Evolutionary conservation across 305 asterid species (phyloP).

Genomic region (Solanum hybrid): DNA sequence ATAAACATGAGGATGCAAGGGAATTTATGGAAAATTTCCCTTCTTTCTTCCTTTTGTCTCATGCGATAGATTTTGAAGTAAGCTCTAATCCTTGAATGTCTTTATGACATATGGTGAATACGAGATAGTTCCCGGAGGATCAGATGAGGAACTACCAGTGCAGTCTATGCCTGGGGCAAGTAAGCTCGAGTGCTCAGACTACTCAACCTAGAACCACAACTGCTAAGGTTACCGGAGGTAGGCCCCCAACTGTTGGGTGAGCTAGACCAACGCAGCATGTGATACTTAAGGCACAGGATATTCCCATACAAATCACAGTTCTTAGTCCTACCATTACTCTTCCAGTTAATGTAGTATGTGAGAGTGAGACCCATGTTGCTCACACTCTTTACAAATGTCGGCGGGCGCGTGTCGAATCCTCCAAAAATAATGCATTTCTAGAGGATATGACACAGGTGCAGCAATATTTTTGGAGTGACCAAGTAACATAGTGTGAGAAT

Average conservation of each 20-base stretch:
- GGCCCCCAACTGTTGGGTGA: not conserved
- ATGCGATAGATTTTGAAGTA: not conserved
- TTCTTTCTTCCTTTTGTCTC: not conserved
- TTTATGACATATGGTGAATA: not conserved
- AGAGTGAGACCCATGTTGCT: not conserved
- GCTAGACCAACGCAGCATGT: not conserved
- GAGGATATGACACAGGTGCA: not conserved
- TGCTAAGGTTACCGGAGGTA: not conserved
- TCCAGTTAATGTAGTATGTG: not conserved
- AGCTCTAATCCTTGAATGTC: not conserved
- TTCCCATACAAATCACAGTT: not conserved
- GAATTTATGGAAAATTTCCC: not conserved
- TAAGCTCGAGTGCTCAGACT: not conserved
- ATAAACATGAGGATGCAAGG: not conserved
- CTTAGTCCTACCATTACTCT: not conserved
- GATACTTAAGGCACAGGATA: not conserved
- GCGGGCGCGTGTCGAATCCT: not conserved
- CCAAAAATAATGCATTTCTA: not conserved
- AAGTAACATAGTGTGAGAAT: not conserved
- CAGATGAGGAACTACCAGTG: not conserved
- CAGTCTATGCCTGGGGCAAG: not conserved
- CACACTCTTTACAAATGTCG: not conserved
- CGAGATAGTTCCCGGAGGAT: not conserved
- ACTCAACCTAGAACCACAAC: not conserved
- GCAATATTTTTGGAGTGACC: not conserved